Percentiles rank a stretch among this genome's conserved stretches.
These are phyloP conservation scores for Hypoxylon sp. DNA, from an alignment of 2,329 filamentous ascomycete species.

Conservation along the genomic window DNA sequence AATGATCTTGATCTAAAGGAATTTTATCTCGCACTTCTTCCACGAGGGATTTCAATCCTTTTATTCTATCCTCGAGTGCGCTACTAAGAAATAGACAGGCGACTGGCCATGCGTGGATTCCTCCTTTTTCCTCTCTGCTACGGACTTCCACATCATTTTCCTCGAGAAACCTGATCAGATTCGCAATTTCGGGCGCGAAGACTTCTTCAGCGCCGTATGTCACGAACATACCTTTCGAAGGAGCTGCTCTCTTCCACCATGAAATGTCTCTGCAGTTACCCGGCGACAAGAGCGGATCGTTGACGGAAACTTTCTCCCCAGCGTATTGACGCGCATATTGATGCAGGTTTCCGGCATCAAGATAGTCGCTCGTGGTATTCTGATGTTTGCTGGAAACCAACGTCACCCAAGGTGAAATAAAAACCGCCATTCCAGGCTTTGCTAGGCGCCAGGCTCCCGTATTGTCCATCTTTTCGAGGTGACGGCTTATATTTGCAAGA, in stretches of 20 bases:
- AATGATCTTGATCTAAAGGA: slow-evolving; percentile 40
- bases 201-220: slow-evolving; percentile 83
- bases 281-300: slow-evolving; percentile 75
- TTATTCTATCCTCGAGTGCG: slow-evolving; percentile 62
- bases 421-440: slow-evolving; percentile 68
- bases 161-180: slow-evolving; percentile 67
- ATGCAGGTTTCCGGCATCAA: slow-evolving; percentile 75
- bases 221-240: slow-evolving; percentile 75
- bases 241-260: slow-evolving; percentile 76
- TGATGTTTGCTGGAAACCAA: slow-evolving; percentile 75
- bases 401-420: slow-evolving; percentile 86
- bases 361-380: slow-evolving; percentile 80
- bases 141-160: slow-evolving; percentile 67
- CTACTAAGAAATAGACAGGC: slow-evolving; percentile 70
- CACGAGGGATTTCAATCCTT: slow-evolving; percentile 62
- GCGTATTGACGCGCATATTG: slow-evolving; percentile 78
- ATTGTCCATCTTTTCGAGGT: slow-evolving; percentile 49
- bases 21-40: slow-evolving; percentile 54
- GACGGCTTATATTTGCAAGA: slow-evolving; percentile 62
- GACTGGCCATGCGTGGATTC: slow-evolving; percentile 87
- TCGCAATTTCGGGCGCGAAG: slow-evolving; percentile 76
- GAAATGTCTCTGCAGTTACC: slow-evolving; percentile 74
- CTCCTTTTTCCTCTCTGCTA: slow-evolving; percentile 71
- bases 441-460: slow-evolving; percentile 52
- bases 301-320: slow-evolving; percentile 59